Evolutionary conservation across 192 early-diverging fungal species (phyloP).

Genomic region (Umbelopsis ramanniana): DNA sequence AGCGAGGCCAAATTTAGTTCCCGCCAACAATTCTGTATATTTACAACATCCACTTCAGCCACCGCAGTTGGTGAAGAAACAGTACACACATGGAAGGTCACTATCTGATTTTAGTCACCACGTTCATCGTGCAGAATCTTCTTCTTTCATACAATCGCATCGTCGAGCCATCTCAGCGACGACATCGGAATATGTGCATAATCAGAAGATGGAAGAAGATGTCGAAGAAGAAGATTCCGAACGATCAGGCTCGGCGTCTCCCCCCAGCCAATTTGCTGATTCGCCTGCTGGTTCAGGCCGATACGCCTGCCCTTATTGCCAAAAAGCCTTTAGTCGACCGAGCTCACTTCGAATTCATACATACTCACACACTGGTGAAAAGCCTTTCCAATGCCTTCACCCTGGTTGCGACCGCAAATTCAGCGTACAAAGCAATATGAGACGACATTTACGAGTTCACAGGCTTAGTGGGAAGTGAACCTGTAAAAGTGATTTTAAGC

Average conservation of each 20-base stretch:
- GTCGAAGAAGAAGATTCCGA: neutral
- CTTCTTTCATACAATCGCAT: neutral
- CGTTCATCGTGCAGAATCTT: neutral
- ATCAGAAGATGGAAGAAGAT: neutral
- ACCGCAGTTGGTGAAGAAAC: neutral
- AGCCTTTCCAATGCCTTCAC: slow-evolving; percentile 41
- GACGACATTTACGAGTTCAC: slow-evolving; percentile 33
- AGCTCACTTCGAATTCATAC: slow-evolving; percentile 61
- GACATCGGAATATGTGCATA: neutral
- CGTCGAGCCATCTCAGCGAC: slow-evolving; percentile 11
- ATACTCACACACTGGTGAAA: slow-evolving; percentile 49
- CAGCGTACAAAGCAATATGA: slow-evolving; percentile 72
- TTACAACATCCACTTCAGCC: slow-evolving; percentile 16
- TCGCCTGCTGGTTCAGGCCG: slow-evolving; percentile 25
- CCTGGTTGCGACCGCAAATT: slow-evolving; percentile 47
- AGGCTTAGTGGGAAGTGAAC: neutral
- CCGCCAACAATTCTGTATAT: neutral
- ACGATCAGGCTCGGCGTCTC: slow-evolving; percentile 8
- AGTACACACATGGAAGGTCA: slow-evolving; percentile 10
- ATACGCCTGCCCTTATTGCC: slow-evolving; percentile 63
- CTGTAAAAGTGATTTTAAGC: neutral
- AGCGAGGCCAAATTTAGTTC: slow-evolving; percentile 16
- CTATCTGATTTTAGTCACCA: slow-evolving; percentile 9
- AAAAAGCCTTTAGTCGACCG: slow-evolving; percentile 68
- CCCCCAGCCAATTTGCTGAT: slow-evolving; percentile 10